phyloP scores from a whole-genome alignment of 179 eudicot genomes.

The Pouteria campechiana region DNA sequence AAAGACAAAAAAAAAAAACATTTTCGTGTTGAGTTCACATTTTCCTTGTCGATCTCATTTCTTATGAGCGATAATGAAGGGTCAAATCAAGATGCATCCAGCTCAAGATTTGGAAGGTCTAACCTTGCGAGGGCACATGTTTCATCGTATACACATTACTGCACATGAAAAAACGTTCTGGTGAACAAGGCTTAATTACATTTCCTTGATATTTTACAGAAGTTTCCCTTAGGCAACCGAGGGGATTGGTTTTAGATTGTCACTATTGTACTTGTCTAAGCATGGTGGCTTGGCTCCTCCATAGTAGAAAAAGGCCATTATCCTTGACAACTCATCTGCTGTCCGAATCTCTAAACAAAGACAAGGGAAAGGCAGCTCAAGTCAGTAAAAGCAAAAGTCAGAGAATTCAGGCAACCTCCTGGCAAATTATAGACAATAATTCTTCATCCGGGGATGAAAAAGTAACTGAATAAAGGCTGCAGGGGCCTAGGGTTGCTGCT shows the following conservation, averaged over 20 bases:
- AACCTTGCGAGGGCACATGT: not conserved
- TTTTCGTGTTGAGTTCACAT: too few species aligned
- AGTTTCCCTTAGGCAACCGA: constrained; percentile 8
- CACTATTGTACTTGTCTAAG: constrained; percentile 20
- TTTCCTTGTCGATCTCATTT: too few species aligned
- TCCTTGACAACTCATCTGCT: constrained; percentile 78
- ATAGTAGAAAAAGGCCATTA: constrained; percentile 89
- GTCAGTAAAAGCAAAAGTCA: not conserved
- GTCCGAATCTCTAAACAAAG: constrained; percentile 44
- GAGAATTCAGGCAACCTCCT: too few species aligned
- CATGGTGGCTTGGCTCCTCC: constrained; percentile 84
- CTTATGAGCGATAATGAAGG: too few species aligned
- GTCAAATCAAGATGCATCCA: too few species aligned
- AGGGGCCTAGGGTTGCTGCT: too few species aligned
- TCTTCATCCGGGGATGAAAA: too few species aligned
- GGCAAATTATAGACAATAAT: too few species aligned
- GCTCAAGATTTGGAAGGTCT: not conserved
- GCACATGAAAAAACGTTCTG: not conserved
- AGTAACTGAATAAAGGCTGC: too few species aligned
- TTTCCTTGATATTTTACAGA: not conserved
- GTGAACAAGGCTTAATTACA: not conserved
- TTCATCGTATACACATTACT: not conserved
- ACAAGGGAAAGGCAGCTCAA: not conserved
- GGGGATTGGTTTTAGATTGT: constrained; percentile 53
- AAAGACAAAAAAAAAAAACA: too few species aligned